These are phyloP conservation scores for Aspergillus transmontanensis DNA, from an alignment of 2,329 filamentous ascomycete genomes.

Conservation along the genomic window DNA sequence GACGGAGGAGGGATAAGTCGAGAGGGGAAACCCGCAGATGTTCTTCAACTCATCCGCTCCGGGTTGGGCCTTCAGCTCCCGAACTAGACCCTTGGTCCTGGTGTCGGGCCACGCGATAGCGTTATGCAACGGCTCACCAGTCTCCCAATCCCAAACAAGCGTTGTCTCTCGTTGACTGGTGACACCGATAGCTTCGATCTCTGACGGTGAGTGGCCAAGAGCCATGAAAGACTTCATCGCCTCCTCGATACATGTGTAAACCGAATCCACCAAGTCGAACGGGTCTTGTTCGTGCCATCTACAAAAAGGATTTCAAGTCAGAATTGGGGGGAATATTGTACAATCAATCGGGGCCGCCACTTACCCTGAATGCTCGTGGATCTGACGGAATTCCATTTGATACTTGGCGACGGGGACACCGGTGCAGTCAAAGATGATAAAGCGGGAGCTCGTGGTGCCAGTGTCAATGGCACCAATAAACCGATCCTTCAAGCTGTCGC, in stretches of 20 bases:
- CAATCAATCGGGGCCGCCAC: constrained; percentile 33
- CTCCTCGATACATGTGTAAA: constrained; percentile 77
- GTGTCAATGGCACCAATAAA: constrained; percentile 90
- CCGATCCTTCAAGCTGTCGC: constrained; percentile 37
- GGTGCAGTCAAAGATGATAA: constrained; percentile 82
- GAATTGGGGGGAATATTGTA: neutral
- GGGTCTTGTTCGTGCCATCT: constrained; percentile 93
- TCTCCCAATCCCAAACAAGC: constrained; percentile 79
- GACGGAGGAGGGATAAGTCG: constrained; percentile 84
- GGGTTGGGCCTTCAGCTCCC: constrained; percentile 69
- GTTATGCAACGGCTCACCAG: constrained; percentile 78
- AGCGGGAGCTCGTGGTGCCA: constrained; percentile 85
- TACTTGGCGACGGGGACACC: constrained; percentile 80
- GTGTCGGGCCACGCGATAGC: constrained; percentile 92
- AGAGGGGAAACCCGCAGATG: constrained; percentile 79
- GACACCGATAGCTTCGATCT: constrained; percentile 78
- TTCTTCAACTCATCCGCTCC: constrained; percentile 70
- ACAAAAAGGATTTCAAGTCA: constrained; percentile 14
- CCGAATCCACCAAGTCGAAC: constrained; percentile 71
- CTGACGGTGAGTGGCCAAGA: constrained; percentile 66
- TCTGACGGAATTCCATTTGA: constrained; percentile 83
- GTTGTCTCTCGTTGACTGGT: constrained; percentile 91
- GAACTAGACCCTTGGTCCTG: constrained; percentile 72
- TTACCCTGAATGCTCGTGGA: constrained; percentile 83
- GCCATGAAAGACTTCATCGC: constrained; percentile 71